Base-by-base conservation (phyloP, 1,284 basidiomycete species). In the Melanopsichium pennsylvanicum region DNA sequence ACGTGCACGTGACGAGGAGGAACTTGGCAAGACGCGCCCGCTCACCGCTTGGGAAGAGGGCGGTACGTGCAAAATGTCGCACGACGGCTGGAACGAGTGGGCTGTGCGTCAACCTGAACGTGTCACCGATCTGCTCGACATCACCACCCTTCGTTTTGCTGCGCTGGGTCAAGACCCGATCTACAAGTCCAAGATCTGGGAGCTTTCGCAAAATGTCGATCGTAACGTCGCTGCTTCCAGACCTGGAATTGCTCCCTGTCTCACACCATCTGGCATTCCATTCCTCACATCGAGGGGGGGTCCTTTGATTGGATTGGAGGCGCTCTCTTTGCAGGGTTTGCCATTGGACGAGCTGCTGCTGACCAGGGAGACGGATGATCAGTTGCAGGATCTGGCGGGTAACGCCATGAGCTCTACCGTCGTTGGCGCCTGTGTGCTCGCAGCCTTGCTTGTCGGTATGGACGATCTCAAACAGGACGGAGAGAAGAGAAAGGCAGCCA, bases 331-430 rank as follows among this genome's bases (percentile, higher is more conserved):
- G 84, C 93, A 97, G 78, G 94, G 93, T 21, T 86, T 97, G 35
- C 93, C 93, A 0, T 88, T 96, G 31, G 90, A 95, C 79, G 91
- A 93, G 78, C 85, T 97, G 2, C 85, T 97, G 7, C 85, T 97
- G 38, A 97, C 93, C 2, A 88, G 92, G 52, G 93, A 97, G 82
- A 92, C 86, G 11, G 91, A 95, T 81, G 94, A 96, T 82, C 90
- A 97, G 74, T 85, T 97, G 2, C 92, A 93, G 12, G 93, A 97
- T 82, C 85, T 97, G 9, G 94, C 93, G 11, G 93, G 93, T 1
- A 97, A 97, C 74, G 94, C 93, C 45, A 97, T 97, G 93, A 72
- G 64, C 91, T 93, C 93, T 0, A 97, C 93, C 0, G 93, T 97
- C 12, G 93, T 97, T 18, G 93, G 94, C 1, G 87, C 92, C 2